Conservation (phyloP, 306 rosid genomes). For the Pueraria montana region DNA sequence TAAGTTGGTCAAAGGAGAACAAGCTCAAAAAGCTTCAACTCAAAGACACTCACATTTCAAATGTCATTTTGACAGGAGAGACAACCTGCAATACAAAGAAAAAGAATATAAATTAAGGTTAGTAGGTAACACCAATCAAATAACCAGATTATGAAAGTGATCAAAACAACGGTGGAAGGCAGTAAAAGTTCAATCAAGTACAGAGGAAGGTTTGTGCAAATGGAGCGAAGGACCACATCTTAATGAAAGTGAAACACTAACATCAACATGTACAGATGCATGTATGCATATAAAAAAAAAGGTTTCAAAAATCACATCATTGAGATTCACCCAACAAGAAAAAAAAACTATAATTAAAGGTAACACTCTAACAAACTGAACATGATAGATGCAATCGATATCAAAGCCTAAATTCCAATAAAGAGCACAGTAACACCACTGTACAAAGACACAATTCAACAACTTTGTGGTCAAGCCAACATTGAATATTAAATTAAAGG, state of each 20-base stretch:
- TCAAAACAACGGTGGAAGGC: neutral
- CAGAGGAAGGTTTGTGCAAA: neutral
- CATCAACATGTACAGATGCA: neutral
- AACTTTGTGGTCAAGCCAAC: neutral
- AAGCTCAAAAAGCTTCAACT: constrained; percentile 16
- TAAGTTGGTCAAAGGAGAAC: constrained; percentile 13
- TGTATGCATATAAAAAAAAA: neutral
- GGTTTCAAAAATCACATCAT: constrained; percentile 18
- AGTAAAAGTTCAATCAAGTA: constrained; percentile 8
- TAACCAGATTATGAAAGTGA: constrained; percentile 3
- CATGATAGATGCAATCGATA: constrained; percentile 16
- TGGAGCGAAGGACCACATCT: neutral
- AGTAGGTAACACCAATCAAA: constrained; percentile 9
- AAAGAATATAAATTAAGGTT: constrained; percentile 14
- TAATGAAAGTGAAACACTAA: constrained; percentile 8
- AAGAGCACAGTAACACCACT: constrained; percentile 19
- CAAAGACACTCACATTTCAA: constrained; percentile 79
- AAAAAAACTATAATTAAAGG: neutral
- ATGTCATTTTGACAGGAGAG: constrained; percentile 92
- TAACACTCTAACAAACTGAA: constrained; percentile 8
- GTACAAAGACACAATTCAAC: constrained; percentile 12
- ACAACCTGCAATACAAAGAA: constrained; percentile 76
- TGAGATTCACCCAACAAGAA: neutral
- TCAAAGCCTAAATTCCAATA: constrained; percentile 18
- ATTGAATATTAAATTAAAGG: neutral